Conservation (phyloP, 1,284 basidiomycete genomes). For the Ceratorhiza oryzae-sativae region DNA sequence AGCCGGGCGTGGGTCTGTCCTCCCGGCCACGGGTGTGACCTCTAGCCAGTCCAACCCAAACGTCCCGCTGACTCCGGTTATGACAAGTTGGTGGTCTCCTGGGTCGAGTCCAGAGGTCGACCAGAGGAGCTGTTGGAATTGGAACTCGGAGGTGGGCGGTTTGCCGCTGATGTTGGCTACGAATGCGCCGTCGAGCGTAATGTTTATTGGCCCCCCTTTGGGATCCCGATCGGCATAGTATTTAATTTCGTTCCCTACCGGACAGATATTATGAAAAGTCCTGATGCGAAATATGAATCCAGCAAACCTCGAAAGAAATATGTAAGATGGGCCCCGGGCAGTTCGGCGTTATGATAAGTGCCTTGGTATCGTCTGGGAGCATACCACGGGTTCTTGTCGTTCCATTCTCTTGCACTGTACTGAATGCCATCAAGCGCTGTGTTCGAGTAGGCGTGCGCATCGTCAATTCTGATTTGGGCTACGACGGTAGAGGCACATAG, state of each 20-base stretch:
- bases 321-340: background rate
- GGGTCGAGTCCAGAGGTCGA: background rate
- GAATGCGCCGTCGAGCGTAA: background rate
- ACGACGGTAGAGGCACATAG: too few species aligned
- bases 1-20: background rate
- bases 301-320: slow-evolving; percentile 15
- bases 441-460: too few species aligned
- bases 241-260: too few species aligned
- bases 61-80: background rate
- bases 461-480: too few species aligned
- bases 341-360: background rate
- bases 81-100: slow-evolving; percentile 7
- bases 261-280: too few species aligned
- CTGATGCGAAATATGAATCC: too few species aligned
- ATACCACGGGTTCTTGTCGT: too few species aligned
- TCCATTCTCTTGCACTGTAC: background rate
- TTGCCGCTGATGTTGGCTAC: background rate
- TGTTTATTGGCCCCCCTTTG: background rate
- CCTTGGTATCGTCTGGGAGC: background rate
- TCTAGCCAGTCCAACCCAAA: background rate
- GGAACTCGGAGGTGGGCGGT: background rate
- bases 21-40: background rate
- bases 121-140: slow-evolving; percentile 12
- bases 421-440: background rate
- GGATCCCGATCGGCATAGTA: too few species aligned